Base-by-base conservation (phyloP, 1,139 yeast genomes). In the Debaryomycetaceae sp. region DNA sequence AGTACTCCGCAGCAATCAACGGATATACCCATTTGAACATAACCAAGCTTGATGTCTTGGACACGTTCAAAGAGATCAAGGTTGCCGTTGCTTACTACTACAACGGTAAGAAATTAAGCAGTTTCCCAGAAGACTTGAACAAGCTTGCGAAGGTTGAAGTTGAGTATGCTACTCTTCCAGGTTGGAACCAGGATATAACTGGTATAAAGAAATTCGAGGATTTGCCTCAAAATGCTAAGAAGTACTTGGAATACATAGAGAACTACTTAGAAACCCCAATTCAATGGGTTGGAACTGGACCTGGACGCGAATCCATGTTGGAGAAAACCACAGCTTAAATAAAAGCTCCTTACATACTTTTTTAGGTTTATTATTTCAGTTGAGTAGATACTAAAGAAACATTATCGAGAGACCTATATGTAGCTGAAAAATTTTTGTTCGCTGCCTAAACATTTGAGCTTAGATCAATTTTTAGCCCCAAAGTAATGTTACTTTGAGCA, bases 221-320 rank as follows among this genome's bases (percentile, higher is more conserved):
- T 34, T 77, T 92, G 58, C 98, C 99, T 38, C 82, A 73, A 58
- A 84, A 88, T 53, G 96, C 98, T 36, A 79, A 87, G 71, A 77
- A 75, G 49, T 92, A 94, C 67, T 75, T 92, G 66, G 73, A 77
- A 52, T 92, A 67, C 62, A 89, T 92, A 58, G 98, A 91, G 68
- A 83, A 88, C 48, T 89, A 75, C 59, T 72, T 89, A 48, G 74
- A 77, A 34, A 94, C 87, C 43, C 96, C 96, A 44, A 76, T 92
- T 50, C 87, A 85, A 65, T 92, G 98, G 97, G 92, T 92, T 49
- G 99, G 99, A 61, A 94, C 96, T 44, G 99, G 99, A 48, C 98
- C 98, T 47, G 95, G 89, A 39, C 87, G 98, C 72, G 95, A 81
- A 43, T 79, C 86, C 30, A 85, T 85, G 94, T 71, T 85, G 53